Evolutionary conservation across 352 stramenopile genomes (phyloP).

Genomic region (Globisporangium rhizosaccharum): DNA sequence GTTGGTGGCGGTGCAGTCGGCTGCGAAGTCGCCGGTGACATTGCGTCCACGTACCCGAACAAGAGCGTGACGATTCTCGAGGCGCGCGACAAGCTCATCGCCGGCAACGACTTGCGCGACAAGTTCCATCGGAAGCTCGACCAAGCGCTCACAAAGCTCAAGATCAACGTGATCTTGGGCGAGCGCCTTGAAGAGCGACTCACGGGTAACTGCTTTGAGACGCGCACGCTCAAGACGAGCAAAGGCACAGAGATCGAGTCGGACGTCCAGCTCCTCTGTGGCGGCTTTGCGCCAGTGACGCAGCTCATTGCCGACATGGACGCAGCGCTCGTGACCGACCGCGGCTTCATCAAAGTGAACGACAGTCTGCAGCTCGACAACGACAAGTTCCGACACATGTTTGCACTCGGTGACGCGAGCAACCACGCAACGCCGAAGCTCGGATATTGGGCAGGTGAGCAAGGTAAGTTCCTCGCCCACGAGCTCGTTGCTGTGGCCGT

Average conservation of each 20-base stretch:
- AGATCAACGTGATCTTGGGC: constrained; percentile 46
- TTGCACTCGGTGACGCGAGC: constrained; percentile 49
- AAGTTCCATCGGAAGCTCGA: constrained; percentile 41
- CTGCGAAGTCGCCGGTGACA: constrained; percentile 49
- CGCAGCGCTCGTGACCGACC: constrained; percentile 28
- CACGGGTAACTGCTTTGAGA: constrained; percentile 22
- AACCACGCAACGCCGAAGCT: constrained; percentile 44
- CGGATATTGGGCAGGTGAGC: constrained; percentile 29
- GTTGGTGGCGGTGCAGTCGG: constrained; percentile 48
- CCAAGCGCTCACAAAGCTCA: constrained; percentile 26
- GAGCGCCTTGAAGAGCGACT: constrained; percentile 44
- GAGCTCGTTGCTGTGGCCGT: constrained; percentile 24
- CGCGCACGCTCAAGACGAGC: constrained; percentile 30
- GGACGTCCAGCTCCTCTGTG: constrained; percentile 51
- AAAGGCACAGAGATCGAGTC: constrained; percentile 41
- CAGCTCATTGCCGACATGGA: constrained; percentile 33
- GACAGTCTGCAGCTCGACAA: constrained; percentile 37
- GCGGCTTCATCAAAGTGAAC: constrained; percentile 45
- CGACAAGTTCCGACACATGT: constrained; percentile 39
- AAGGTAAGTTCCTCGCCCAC: constrained; percentile 34
- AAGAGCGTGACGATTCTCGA: constrained; percentile 58
- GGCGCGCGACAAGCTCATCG: constrained; percentile 22
- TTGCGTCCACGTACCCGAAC: constrained; percentile 30
- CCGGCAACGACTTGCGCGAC: constrained; percentile 28
- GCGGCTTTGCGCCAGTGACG: constrained; percentile 19